Evolutionary conservation across 257 asterid genomes (phyloP).

Genomic region (Thymus mandschuricus): DNA sequence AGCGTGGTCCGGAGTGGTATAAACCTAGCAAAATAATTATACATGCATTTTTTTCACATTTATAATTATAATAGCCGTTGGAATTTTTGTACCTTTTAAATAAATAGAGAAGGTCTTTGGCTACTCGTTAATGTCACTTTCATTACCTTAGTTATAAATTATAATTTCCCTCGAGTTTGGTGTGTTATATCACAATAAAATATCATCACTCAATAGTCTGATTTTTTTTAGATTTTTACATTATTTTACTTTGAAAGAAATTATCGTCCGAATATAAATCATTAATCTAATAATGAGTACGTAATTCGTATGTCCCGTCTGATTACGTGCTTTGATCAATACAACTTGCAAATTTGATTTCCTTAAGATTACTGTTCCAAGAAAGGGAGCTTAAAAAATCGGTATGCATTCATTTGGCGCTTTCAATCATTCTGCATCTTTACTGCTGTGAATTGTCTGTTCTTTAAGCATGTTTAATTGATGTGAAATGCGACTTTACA

Average conservation of each 20-base stretch:
- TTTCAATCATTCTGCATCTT: slow-evolving; percentile 14
- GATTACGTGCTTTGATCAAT: neutral
- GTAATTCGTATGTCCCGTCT: too few species aligned
- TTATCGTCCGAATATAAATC: too few species aligned
- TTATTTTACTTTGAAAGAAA: too few species aligned
- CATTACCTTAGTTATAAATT: neutral
- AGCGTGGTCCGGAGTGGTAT: too few species aligned
- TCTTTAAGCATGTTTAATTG: neutral
- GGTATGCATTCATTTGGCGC: slow-evolving; percentile 29
- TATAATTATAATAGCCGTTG: slow-evolving; percentile 31
- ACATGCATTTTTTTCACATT: neutral
- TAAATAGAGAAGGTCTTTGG: slow-evolving; percentile 17
- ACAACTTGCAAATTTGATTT: neutral
- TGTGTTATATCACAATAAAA: slow-evolving; percentile 12
- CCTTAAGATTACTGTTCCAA: slow-evolving; percentile 11
- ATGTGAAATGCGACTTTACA: slow-evolving; percentile 25
- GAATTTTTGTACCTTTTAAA: slow-evolving; percentile 27
- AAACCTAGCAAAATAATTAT: too few species aligned
- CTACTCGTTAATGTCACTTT: slow-evolving; percentile 43
- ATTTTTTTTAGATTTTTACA: neutral
- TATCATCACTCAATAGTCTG: neutral
- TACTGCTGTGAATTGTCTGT: slow-evolving; percentile 18
- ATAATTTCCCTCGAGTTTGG: slow-evolving; percentile 29
- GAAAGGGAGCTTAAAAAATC: slow-evolving; percentile 27
- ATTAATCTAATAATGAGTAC: neutral